phyloP scores from a whole-genome alignment of 1,284 basidiomycete species.

The Coniferiporia weirii region DNA sequence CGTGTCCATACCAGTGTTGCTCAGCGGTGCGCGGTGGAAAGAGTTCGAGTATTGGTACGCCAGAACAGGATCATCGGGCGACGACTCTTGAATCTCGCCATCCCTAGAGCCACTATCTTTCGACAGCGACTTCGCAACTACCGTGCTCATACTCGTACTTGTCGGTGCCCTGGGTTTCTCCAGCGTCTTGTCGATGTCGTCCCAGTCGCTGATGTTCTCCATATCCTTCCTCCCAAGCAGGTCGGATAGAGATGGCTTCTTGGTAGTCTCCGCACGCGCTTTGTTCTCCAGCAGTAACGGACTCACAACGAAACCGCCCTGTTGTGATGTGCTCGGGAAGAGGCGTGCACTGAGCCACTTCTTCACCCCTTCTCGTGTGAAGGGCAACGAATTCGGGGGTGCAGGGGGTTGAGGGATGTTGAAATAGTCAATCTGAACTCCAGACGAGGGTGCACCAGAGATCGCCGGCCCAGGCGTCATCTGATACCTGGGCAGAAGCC shows the following conservation, averaged over 20 bases:
- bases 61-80: slow-evolving; percentile 16
- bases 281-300: background rate
- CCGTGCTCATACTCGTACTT: slow-evolving; percentile 11
- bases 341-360: slow-evolving; percentile 61
- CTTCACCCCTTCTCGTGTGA: slow-evolving; percentile 66
- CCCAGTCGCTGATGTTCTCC: slow-evolving; percentile 56
- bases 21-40: slow-evolving; percentile 5
- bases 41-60: slow-evolving; percentile 10
- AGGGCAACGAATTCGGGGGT: slow-evolving; percentile 48
- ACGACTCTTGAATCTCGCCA: slow-evolving; percentile 13
- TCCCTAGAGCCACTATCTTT: slow-evolving; percentile 5
- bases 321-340: slow-evolving; percentile 18
- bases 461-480: slow-evolving; percentile 34
- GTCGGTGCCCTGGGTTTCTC: slow-evolving; percentile 18
- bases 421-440: slow-evolving; percentile 46
- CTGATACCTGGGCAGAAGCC: slow-evolving; percentile 49
- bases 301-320: background rate
- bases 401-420: slow-evolving; percentile 31
- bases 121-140: slow-evolving; percentile 1
- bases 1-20: background rate
- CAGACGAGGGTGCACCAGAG: slow-evolving; percentile 38
- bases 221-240: slow-evolving; percentile 51
- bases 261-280: slow-evolving; percentile 32
- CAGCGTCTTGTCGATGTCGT: slow-evolving; percentile 39
- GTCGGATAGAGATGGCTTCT: slow-evolving; percentile 63